phyloP scores from a whole-genome alignment of 805 yeast species.

The Cyberlindnera lachancei region DNA sequence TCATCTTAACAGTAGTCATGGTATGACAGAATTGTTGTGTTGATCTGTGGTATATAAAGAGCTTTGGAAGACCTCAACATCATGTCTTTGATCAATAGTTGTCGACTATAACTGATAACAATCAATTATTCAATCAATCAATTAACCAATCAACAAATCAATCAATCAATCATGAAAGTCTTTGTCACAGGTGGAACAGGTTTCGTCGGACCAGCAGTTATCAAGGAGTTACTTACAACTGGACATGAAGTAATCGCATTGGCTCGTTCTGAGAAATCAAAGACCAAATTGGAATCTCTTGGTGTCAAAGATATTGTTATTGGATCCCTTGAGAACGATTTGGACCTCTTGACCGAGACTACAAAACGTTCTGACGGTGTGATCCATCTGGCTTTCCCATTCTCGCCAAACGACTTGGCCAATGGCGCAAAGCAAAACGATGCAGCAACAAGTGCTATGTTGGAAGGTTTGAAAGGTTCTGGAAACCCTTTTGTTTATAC shows the following conservation, averaged over 20 bases:
- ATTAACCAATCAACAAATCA: too few species aligned
- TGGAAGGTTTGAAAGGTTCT: constrained; percentile 24
- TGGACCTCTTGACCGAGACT: constrained; percentile 23
- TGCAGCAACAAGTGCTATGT: constrained; percentile 23
- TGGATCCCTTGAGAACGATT: constrained; percentile 26
- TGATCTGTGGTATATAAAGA: too few species aligned
- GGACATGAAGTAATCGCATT: constrained; percentile 26
- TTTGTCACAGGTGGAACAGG: constrained; percentile 33
- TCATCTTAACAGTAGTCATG: too few species aligned
- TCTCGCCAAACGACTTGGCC: constrained; percentile 21
- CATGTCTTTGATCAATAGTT: too few species aligned
- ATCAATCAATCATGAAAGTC: constrained; percentile 22
- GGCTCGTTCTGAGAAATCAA: constrained; percentile 27
- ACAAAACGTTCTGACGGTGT: constrained; percentile 29
- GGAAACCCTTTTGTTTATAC: constrained; percentile 24
- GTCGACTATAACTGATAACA: too few species aligned
- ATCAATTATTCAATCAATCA: too few species aligned
- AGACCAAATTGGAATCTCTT: constrained; percentile 17
- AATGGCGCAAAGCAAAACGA: constrained; percentile 19
- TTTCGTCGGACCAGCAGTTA: constrained; percentile 23
- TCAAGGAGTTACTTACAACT: constrained; percentile 15
- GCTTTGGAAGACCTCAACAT: too few species aligned
- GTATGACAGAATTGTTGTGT: too few species aligned
- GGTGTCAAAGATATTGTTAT: constrained; percentile 21
- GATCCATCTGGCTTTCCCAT: constrained; percentile 30